A percentile compares a stretch with the other conserved stretches of the same genome.
Evolutionary conservation across 2,329 filamentous ascomycete genomes (phyloP).

Genomic region (Cordyceps militaris): DNA sequence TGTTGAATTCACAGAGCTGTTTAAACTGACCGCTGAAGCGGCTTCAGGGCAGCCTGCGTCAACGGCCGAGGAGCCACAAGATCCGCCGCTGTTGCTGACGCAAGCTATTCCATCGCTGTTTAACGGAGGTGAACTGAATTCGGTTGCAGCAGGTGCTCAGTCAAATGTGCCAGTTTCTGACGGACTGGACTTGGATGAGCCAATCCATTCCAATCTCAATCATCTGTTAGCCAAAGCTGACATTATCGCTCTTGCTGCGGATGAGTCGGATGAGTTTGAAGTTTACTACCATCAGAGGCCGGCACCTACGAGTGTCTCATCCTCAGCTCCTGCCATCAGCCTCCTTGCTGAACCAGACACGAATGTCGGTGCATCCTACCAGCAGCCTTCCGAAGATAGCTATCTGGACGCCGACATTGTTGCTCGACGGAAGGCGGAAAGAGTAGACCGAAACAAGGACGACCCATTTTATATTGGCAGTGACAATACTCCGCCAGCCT

Average conservation of each 20-base stretch:
- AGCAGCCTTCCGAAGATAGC: constrained; percentile 54
- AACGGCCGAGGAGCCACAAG: constrained; percentile 46
- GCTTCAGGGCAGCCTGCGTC: constrained; percentile 57
- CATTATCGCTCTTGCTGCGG: constrained; percentile 38
- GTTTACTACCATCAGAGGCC: constrained; percentile 55
- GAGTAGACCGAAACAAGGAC: constrained; percentile 75
- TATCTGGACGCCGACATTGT: constrained; percentile 68
- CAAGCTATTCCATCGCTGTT: constrained; percentile 89
- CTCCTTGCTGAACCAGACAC: constrained; percentile 45
- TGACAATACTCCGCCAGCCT: constrained; percentile 50
- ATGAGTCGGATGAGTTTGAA: constrained; percentile 60
- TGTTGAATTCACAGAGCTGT: constrained; percentile 84
- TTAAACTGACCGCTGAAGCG: constrained; percentile 81
- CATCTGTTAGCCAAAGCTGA: constrained; percentile 57
- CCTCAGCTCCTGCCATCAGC: constrained; percentile 45
- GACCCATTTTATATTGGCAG: constrained; percentile 88
- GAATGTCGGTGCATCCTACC: constrained; percentile 47
- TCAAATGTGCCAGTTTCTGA: constrained; percentile 75
- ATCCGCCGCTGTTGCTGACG: constrained; percentile 77
- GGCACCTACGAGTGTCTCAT: constrained; percentile 43
- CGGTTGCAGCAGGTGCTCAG: constrained; percentile 76
- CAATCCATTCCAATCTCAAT: constrained; percentile 70
- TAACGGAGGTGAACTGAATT: constrained; percentile 80
- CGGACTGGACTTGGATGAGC: constrained; percentile 69
- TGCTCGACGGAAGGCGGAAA: constrained; percentile 67